Evolutionary conservation across 345 rosid genomes (phyloP).

Genomic region (Arabidopsis suecica): DNA sequence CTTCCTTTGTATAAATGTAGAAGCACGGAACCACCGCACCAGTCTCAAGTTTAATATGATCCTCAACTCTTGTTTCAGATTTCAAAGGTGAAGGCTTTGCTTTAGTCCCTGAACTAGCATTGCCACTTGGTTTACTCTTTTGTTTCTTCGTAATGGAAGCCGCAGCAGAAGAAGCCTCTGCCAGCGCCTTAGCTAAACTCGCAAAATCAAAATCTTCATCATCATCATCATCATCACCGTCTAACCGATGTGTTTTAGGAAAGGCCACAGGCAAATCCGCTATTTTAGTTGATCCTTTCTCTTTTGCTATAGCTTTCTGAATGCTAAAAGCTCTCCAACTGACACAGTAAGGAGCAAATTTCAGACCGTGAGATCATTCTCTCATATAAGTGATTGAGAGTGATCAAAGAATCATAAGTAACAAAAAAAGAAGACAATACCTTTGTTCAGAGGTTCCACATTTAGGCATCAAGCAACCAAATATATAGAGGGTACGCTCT

Average conservation of each 20-base stretch:
- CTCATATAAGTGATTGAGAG: neutral
- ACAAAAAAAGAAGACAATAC: slow-evolving; percentile 43
- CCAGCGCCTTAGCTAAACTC: slow-evolving; percentile 66
- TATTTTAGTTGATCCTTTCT: slow-evolving; percentile 27
- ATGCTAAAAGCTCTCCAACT: slow-evolving; percentile 93
- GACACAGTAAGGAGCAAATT: neutral
- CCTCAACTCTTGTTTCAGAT: slow-evolving; percentile 34
- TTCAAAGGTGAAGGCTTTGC: slow-evolving; percentile 44
- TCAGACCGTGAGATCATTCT: slow-evolving; percentile 6
- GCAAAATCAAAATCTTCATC: slow-evolving; percentile 73
- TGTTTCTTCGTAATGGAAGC: slow-evolving; percentile 58
- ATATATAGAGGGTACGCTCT: slow-evolving; percentile 74
- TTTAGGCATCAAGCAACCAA: slow-evolving; percentile 60
- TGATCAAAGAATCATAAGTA: neutral
- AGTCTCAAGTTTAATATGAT: slow-evolving; percentile 34
- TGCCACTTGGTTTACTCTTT: slow-evolving; percentile 29
- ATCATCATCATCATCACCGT: slow-evolving; percentile 55
- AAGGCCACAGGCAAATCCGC: slow-evolving; percentile 16
- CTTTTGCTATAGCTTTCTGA: slow-evolving; percentile 51
- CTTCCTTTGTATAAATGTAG: slow-evolving; percentile 69
- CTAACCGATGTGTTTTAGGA: slow-evolving; percentile 62
- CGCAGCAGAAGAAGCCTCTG: slow-evolving; percentile 60
- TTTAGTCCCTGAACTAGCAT: slow-evolving; percentile 37
- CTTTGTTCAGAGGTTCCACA: slow-evolving; percentile 70
- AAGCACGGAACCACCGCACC: slow-evolving; percentile 85